These are phyloP conservation scores for Zopfia rhizophila DNA, from an alignment of 2,329 filamentous ascomycete species.

Conservation along the genomic window DNA sequence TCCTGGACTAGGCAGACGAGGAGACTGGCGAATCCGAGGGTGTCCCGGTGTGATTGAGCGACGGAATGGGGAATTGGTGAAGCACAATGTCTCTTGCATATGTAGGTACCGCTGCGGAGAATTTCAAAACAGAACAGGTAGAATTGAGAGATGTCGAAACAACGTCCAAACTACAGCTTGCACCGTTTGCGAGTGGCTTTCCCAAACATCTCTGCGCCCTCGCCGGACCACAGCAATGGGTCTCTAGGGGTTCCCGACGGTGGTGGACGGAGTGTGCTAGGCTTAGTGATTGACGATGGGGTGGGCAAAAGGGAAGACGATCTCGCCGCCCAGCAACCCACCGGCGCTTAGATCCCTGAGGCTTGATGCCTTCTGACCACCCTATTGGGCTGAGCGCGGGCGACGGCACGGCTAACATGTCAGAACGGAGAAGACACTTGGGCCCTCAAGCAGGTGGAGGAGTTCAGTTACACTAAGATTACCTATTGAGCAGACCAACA, in stretches of 20 bases:
- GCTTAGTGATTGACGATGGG: slow-evolving; percentile 17
- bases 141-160: no score
- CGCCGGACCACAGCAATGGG: slow-evolving; percentile 20
- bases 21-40: slow-evolving; percentile 12
- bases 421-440: slow-evolving; percentile 12
- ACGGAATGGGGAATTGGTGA: no score
- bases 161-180: no score
- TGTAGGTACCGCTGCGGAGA: no score
- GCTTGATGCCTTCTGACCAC: slow-evolving; percentile 11
- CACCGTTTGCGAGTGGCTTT: slow-evolving; percentile 21
- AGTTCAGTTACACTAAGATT: neutral
- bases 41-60: slow-evolving; percentile 5
- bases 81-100: no score
- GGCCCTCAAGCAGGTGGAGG: slow-evolving; percentile 30
- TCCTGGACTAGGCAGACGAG: slow-evolving; percentile 11
- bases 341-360: slow-evolving; percentile 28
- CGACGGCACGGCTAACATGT: slow-evolving; percentile 22
- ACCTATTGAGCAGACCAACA: neutral
- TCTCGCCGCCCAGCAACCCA: slow-evolving; percentile 21
- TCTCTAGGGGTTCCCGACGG: slow-evolving; percentile 18
- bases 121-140: no score
- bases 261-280: slow-evolving; percentile 10
- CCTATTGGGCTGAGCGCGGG: slow-evolving; percentile 20
- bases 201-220: slow-evolving; percentile 14
- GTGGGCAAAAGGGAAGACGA: slow-evolving; percentile 16